Conservation (phyloP, 331 rosid species). For the Erythrophleum ivorense region DNA sequence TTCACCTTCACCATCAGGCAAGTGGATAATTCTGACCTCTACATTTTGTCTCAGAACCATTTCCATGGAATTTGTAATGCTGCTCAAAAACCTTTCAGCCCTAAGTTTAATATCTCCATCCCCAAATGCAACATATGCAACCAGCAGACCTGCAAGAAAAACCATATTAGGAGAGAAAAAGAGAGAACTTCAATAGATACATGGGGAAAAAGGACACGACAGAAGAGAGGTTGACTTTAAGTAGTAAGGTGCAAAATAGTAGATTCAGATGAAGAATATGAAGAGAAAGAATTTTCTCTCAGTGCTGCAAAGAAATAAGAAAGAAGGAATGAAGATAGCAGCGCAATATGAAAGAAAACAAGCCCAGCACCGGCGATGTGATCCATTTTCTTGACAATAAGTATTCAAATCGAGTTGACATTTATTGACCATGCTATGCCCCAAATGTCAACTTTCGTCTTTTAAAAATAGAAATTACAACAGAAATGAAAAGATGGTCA, state of each 20-base stretch:
- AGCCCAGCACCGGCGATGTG: background rate
- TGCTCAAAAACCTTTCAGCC: slow-evolving; percentile 92
- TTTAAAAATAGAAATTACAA: slow-evolving; percentile 22
- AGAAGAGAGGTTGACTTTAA: slow-evolving; percentile 21
- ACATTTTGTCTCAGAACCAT: slow-evolving; percentile 87
- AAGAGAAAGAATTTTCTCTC: background rate
- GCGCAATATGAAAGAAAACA: slow-evolving; percentile 2
- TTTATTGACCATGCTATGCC: slow-evolving; percentile 20
- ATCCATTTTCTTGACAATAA: slow-evolving; percentile 15
- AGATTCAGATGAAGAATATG: slow-evolving; percentile 2
- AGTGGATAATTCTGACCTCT: slow-evolving; percentile 88
- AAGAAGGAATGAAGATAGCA: slow-evolving; percentile 15
- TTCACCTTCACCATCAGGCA: slow-evolving; percentile 76
- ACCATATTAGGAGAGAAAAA: slow-evolving; percentile 22
- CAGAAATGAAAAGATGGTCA: slow-evolving; percentile 10
- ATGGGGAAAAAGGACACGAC: slow-evolving; percentile 26
- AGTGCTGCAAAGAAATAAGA: slow-evolving; percentile 25
- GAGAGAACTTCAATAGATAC: background rate
- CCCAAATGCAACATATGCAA: slow-evolving; percentile 85
- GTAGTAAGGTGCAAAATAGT: slow-evolving; percentile 24
- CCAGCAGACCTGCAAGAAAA: slow-evolving; percentile 69
- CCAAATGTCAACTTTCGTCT: slow-evolving; percentile 25
- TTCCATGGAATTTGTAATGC: slow-evolving; percentile 95
- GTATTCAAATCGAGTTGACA: slow-evolving; percentile 1
- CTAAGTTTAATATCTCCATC: slow-evolving; percentile 83